Evolutionary conservation across 176 grass and related monocot genomes (phyloP).

Genomic region (Elaeis guineensis): DNA sequence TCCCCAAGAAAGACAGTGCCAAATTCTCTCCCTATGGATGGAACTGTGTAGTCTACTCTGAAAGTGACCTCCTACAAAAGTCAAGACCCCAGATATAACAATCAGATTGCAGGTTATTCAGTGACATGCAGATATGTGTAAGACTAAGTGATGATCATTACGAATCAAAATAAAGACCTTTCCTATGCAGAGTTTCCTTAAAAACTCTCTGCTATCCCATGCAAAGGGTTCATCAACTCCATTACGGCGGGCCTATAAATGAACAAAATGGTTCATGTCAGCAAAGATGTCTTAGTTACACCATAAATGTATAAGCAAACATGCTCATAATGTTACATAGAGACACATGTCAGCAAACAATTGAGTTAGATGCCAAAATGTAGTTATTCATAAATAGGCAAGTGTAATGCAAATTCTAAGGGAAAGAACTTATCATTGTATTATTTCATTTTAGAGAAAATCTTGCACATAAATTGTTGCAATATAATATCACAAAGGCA

Average conservation of each 20-base stretch:
- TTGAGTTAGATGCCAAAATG: too few relatives aligned
- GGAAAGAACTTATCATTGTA: too few relatives aligned
- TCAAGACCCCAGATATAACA: not conserved
- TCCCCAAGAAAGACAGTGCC: slow-evolving; percentile 84
- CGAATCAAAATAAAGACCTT: slow-evolving; percentile 35
- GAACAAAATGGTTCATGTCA: too few relatives aligned
- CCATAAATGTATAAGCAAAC: too few relatives aligned
- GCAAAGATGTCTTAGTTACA: not conserved
- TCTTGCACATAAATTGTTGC: too few relatives aligned
- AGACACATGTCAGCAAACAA: too few relatives aligned
- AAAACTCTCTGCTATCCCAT: slow-evolving; percentile 84
- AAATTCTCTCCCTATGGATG: slow-evolving; percentile 83
- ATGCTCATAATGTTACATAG: too few relatives aligned
- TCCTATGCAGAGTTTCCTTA: slow-evolving; percentile 79
- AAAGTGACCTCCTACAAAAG: slow-evolving; percentile 73
- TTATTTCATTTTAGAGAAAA: too few relatives aligned
- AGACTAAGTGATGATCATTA: not conserved
- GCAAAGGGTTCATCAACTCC: slow-evolving; percentile 95
- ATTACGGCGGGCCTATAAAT: slow-evolving; percentile 59
- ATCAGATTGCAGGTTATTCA: not conserved
- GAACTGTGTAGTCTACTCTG: slow-evolving; percentile 76
- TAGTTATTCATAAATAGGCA: too few relatives aligned
- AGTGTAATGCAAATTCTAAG: too few relatives aligned
- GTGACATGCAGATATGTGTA: not conserved
- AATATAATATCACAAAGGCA: too few relatives aligned